These are phyloP conservation scores for Trichophyton mentagrophytes DNA, from an alignment of 2,329 filamentous ascomycete species.

Conservation along the genomic window DNA sequence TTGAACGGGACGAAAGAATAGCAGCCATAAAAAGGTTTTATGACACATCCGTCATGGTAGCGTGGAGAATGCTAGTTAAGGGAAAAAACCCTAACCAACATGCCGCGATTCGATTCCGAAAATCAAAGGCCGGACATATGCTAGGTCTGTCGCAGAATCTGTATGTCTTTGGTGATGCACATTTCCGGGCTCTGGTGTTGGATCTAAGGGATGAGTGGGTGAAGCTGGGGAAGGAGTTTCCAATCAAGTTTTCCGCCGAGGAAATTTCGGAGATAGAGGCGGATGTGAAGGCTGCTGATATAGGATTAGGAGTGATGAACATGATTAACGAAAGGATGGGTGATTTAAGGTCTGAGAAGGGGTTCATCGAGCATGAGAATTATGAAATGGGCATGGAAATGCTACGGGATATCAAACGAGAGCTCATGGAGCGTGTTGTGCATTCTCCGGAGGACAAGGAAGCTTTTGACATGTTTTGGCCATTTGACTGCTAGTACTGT, in stretches of 20 bases:
- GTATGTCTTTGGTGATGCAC: slow-evolving; percentile 22
- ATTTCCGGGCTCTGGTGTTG: slow-evolving; percentile 12
- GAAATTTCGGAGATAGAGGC: neutral
- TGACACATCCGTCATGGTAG: slow-evolving; percentile 1
- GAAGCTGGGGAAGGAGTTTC: neutral
- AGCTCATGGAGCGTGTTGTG: slow-evolving; percentile 5
- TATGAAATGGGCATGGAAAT: slow-evolving; percentile 8
- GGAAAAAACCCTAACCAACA: slow-evolving; percentile 9
- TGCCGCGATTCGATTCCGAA: slow-evolving; percentile 8
- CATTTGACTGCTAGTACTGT: slow-evolving; percentile 6
- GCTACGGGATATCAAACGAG: slow-evolving; percentile 4
- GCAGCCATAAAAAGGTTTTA: neutral
- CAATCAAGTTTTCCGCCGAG: neutral
- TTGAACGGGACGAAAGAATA: neutral
- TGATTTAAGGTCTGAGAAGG: slow-evolving; percentile 10
- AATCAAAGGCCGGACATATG: slow-evolving; percentile 15
- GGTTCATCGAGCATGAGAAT: slow-evolving; percentile 6
- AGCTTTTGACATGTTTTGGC: slow-evolving; percentile 7
- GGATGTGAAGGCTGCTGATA: neutral
- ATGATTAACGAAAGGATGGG: slow-evolving; percentile 1
- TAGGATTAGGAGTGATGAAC: slow-evolving; percentile 6
- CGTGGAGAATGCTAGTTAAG: slow-evolving; percentile 10
- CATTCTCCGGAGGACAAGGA: slow-evolving; percentile 5
- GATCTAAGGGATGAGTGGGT: neutral
- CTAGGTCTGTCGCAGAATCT: slow-evolving; percentile 21